Evolutionary conservation across 257 asterid species (phyloP).

Genomic region (Rubia yunnanensis): DNA sequence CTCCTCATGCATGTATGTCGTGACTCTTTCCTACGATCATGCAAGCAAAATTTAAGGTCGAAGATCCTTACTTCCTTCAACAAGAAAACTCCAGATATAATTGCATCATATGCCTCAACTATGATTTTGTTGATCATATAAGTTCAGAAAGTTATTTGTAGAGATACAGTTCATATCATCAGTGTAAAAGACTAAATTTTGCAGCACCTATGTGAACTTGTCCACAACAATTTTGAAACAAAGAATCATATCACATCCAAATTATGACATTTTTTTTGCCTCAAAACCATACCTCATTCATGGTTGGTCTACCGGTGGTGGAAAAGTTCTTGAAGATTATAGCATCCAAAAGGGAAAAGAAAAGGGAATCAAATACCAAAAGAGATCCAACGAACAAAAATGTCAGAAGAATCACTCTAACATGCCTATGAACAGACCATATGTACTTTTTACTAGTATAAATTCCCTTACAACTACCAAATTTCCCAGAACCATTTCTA

Average conservation of each 20-base stretch:
- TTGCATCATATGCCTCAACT: not conserved
- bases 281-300: conserved; percentile 31
- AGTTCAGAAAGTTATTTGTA: not conserved
- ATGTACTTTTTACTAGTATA: conserved; percentile 34
- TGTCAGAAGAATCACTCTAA: conserved; percentile 40
- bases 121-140: not conserved
- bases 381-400: conserved; percentile 43
- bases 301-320: conserved; percentile 16
- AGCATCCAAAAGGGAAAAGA: conserved; percentile 49
- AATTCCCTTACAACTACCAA: conserved; percentile 36
- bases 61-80: not conserved
- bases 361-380: conserved; percentile 47
- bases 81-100: not conserved
- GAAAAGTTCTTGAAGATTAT: conserved; percentile 25
- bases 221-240: too few species aligned
- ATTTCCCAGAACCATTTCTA: conserved; percentile 39
- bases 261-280: not conserved
- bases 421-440: conserved; percentile 48
- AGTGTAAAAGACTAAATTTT: too few species aligned
- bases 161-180: too few species aligned
- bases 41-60: not conserved
- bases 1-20: conserved; percentile 15
- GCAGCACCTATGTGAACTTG: not conserved
- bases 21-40: conserved; percentile 24
- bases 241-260: too few species aligned